A percentile compares a stretch with the other conserved stretches of the same genome.
phyloP scores from a whole-genome alignment of 1,284 basidiomycete species.

The Marasmius tenuissimus region DNA sequence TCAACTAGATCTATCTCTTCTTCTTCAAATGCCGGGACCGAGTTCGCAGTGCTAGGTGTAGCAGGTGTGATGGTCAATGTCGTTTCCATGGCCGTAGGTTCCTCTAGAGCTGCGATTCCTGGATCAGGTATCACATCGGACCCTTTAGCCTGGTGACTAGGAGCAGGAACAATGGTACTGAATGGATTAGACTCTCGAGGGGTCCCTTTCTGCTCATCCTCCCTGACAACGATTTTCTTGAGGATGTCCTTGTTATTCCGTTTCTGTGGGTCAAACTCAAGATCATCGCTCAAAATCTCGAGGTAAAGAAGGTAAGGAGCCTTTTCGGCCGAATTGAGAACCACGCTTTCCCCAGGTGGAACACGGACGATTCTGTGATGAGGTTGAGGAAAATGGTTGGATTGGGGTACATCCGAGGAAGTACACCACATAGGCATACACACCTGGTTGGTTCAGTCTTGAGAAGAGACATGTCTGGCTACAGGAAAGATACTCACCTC shows the following conservation, averaged over 20 bases:
- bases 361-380: constrained; percentile 98
- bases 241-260: constrained; percentile 85
- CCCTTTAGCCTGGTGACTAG: constrained; percentile 16
- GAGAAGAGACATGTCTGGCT: constrained; percentile 9
- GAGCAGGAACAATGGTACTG: constrained; percentile 27
- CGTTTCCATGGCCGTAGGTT: constrained; percentile 15
- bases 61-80: constrained; percentile 23
- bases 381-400: constrained; percentile 49
- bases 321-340: constrained; percentile 96
- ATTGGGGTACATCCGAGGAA: constrained; percentile 58
- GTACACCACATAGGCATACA: constrained; percentile 97
- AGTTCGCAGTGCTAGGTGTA: constrained; percentile 22
- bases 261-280: constrained; percentile 91
- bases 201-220: constrained; percentile 56
- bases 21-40: constrained; percentile 45
- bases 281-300: constrained; percentile 88
- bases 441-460: constrained; percentile 48
- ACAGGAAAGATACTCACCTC: constrained; percentile 55
- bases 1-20: constrained; percentile 96
- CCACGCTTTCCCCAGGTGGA: constrained; percentile 96
- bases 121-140: constrained; percentile 19
- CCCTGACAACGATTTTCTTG: constrained; percentile 80
- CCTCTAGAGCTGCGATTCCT: constrained; percentile 20
- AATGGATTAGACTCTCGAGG: constrained; percentile 54
- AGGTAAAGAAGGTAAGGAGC: constrained; percentile 94